Conservation (phyloP, 306 rosid species). For the Prunus davidiana region DNA sequence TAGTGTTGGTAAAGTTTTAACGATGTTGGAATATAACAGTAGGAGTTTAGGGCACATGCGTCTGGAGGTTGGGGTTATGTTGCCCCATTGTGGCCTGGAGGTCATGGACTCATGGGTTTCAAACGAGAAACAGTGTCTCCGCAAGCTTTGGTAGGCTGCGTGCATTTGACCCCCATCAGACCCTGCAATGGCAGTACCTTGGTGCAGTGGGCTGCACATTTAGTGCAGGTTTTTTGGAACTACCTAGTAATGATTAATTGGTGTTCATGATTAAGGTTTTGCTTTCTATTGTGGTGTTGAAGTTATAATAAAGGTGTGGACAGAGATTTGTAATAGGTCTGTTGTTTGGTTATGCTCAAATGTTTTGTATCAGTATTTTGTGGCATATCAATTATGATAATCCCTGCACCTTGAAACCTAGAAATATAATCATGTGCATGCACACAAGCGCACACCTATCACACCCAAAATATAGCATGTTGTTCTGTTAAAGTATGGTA, state of each 20-base stretch:
- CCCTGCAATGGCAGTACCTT: neutral
- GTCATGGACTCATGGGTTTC: neutral
- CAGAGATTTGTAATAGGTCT: neutral
- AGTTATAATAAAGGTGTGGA: neutral
- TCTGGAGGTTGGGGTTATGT: neutral
- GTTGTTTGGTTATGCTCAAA: neutral
- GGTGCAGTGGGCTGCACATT: neutral
- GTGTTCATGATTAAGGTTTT: neutral
- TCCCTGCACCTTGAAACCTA: neutral
- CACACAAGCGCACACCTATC: neutral
- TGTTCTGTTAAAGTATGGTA: neutral
- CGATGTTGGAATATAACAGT: neutral
- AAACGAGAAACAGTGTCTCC: neutral
- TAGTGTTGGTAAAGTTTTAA: neutral
- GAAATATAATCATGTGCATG: neutral
- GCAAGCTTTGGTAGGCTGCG: neutral
- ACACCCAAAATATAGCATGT: neutral
- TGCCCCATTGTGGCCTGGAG: neutral
- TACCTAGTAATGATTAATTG: neutral
- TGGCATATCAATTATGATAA: neutral
- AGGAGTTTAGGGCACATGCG: neutral
- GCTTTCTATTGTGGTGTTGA: neutral
- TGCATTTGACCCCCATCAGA: neutral
- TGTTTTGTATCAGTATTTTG: neutral
- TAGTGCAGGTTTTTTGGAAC: neutral